Evolutionary conservation across 192 early-diverging fungal species (phyloP).

Genomic region (Umbelopsis vinacea): DNA sequence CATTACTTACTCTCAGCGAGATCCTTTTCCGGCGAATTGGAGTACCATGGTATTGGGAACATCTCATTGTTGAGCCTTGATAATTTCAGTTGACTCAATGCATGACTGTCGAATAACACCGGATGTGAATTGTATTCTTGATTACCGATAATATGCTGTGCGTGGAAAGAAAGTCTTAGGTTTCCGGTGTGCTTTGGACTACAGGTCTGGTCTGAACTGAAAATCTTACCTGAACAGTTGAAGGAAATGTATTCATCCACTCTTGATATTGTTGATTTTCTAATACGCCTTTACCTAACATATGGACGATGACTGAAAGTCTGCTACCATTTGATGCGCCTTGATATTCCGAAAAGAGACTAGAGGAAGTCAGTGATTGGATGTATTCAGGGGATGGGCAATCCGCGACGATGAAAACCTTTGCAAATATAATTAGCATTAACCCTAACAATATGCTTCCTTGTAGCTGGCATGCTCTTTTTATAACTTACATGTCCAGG

Average conservation of each 20-base stretch:
- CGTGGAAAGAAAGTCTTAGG: neutral
- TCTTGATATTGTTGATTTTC: conserved; percentile 63
- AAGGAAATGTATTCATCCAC: conserved; percentile 78
- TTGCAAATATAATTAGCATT: neutral
- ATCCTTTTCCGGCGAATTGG: conserved; percentile 44
- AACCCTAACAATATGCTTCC: neutral
- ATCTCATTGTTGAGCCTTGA: conserved; percentile 63
- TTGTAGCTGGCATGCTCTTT: neutral
- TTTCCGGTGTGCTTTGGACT: neutral
- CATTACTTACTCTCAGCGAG: conserved; percentile 29
- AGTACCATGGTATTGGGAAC: conserved; percentile 76
- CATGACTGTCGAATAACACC: conserved; percentile 68
- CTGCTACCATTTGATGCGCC: conserved; percentile 22
- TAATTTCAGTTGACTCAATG: conserved; percentile 67
- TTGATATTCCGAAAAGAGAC: conserved; percentile 51
- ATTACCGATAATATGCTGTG: conserved; percentile 75
- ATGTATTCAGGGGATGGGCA: conserved; percentile 66
- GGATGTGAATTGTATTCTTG: conserved; percentile 66
- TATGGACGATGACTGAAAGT: conserved; percentile 66
- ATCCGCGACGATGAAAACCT: conserved; percentile 72
- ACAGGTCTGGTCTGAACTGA: neutral
- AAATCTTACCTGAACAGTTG: conserved; percentile 57
- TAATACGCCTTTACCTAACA: conserved; percentile 65
- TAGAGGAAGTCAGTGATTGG: conserved; percentile 42
- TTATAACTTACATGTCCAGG: conserved; percentile 35